Evolutionary conservation across 345 rosid species (phyloP).

Genomic region (Citrus cavaleriei): DNA sequence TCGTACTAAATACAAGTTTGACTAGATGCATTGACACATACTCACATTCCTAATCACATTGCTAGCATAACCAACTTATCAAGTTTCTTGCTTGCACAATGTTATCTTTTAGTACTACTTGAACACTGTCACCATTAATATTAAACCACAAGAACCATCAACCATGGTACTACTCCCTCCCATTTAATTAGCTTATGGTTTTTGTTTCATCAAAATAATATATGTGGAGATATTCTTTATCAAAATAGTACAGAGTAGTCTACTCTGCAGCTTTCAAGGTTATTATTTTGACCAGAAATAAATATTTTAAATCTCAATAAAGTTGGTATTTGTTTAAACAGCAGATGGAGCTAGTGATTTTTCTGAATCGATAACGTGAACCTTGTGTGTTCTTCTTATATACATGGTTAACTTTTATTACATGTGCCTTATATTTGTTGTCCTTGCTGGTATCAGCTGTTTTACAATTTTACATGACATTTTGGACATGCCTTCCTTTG

Average conservation of each 20-base stretch:
- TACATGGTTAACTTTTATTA: neutral
- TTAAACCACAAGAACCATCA: neutral
- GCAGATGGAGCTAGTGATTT: neutral
- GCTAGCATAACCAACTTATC: neutral
- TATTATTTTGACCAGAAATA: conserved; percentile 1
- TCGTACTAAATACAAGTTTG: neutral
- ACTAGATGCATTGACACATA: neutral
- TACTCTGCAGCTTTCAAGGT: neutral
- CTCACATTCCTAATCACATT: no score
- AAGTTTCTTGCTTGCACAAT: neutral
- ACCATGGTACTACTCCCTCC: neutral
- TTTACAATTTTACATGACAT: neutral
- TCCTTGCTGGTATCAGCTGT: neutral
- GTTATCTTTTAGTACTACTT: neutral
- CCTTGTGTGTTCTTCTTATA: neutral
- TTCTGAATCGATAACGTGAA: neutral
- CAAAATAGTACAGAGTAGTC: neutral
- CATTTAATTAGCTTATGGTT: neutral
- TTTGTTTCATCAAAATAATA: neutral
- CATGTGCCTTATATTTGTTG: neutral
- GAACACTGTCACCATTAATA: neutral
- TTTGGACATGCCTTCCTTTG: neutral
- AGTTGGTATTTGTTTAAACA: neutral
- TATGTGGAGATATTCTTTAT: neutral
- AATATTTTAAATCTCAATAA: neutral